Evolutionary conservation across 371 early-diverging fungal species (phyloP).

Genomic region (Mucor irregularis): DNA sequence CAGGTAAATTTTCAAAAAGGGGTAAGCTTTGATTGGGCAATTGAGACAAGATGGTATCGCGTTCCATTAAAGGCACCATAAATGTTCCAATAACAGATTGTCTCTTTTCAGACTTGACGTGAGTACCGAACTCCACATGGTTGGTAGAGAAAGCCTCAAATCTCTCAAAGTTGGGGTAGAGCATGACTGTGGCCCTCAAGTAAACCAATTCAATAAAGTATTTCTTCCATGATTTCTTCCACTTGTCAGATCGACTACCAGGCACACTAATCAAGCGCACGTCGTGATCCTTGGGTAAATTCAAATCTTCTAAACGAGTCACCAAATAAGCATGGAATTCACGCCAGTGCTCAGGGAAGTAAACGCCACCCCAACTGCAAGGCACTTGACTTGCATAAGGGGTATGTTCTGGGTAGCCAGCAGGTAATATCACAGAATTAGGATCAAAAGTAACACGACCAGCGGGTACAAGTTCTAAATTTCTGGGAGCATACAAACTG

Average conservation of each 20-base stretch:
- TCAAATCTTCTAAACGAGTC: slow-evolving; percentile 34
- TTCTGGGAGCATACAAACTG: slow-evolving; percentile 62
- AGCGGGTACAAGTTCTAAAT: slow-evolving; percentile 50
- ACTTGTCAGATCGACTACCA: slow-evolving; percentile 54
- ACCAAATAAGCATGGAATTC: slow-evolving; percentile 62
- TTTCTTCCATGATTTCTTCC: slow-evolving; percentile 70
- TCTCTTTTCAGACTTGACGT: slow-evolving; percentile 46
- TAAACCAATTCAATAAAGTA: slow-evolving; percentile 67
- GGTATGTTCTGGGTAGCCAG: slow-evolving; percentile 34
- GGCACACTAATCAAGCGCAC: slow-evolving; percentile 56
- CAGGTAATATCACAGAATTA: neutral
- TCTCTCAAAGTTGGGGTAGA: slow-evolving; percentile 64
- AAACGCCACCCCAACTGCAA: slow-evolving; percentile 72
- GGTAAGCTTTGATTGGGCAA: slow-evolving; percentile 27
- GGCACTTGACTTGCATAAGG: slow-evolving; percentile 63
- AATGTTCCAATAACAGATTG: too few species aligned
- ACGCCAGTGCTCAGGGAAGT: slow-evolving; percentile 70
- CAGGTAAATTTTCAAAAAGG: slow-evolving; percentile 47
- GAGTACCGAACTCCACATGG: slow-evolving; percentile 64
- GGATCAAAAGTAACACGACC: slow-evolving; percentile 52
- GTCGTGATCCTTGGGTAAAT: slow-evolving; percentile 27
- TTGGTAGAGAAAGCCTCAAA: slow-evolving; percentile 68
- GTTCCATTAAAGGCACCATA: slow-evolving; percentile 61
- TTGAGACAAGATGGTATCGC: slow-evolving; percentile 29
- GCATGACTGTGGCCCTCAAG: slow-evolving; percentile 63